Evolutionary conservation across 305 asterid genomes (phyloP), one percentile per base, ranked within the genome.

Genomic region (Fraxinus greggii): DNA sequence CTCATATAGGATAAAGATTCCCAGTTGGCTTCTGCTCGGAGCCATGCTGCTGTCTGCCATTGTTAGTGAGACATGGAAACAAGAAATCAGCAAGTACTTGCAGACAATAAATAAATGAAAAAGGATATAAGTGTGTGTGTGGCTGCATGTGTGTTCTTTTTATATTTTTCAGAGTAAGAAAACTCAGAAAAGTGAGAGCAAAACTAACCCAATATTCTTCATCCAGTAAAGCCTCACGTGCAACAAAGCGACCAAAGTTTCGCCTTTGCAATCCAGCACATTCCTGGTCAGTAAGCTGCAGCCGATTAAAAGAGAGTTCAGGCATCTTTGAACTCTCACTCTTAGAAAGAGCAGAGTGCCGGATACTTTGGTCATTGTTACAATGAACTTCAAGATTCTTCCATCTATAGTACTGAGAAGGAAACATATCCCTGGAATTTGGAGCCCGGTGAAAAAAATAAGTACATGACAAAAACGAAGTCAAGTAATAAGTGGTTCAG

Each of bases 1-100:
- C 98, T 90, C 90, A 86, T 91, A 87, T 89, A 90, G 72, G 93
- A 88, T 28, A 90, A 86, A 78, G 97, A 86, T 82, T 95, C 98
- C 97, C 97, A 93, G 77, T 95, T 95, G 77, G 98, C 97, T 88
- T 95, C 98, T 83, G 98, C 97, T 79, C 98, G 92, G 83, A 95
- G 91, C 98, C 98, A 95, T 70, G 98, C 94, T 63, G 98, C 98
- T 80, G 98, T 90, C 98, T 95, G 95, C 84, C 91, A 91, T 82
- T 82, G 82, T 80, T 75, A 89, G 84, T 85, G 86, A 89, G 89
- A 89, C 88, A 89, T 78, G 86, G 90, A 87, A 87, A 88, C 86
- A 87, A 84, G 84, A 88, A 76, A 88, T 86, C 88, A 81, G 35
- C 80, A 88, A 82, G 81, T 85, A 82, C 88, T 83, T 89, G 79